Conservation (phyloP, 305 asterid genomes). For the Fraxinus platypoda region DNA sequence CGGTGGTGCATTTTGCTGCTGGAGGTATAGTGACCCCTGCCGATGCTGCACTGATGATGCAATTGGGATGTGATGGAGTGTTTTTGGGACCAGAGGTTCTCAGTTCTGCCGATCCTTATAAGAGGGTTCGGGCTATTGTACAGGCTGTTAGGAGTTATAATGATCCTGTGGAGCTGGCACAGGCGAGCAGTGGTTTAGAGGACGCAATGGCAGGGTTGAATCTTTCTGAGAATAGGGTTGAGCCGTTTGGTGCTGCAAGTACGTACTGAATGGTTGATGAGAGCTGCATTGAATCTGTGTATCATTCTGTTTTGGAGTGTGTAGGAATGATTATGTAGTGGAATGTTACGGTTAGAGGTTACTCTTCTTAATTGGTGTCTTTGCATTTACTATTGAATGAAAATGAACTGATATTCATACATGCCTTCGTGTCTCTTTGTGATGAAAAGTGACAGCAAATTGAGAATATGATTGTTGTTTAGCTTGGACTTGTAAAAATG, state of each 20-base stretch:
- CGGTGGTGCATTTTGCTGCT: constrained; percentile 87
- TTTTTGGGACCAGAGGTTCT: constrained; percentile 59
- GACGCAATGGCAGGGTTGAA: constrained; percentile 50
- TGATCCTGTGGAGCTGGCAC: constrained; percentile 66
- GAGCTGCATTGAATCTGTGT: neutral
- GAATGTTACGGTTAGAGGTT: neutral
- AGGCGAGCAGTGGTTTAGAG: constrained; percentile 66
- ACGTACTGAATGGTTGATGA: constrained; percentile 33
- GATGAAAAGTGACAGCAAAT: neutral
- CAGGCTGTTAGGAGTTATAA: constrained; percentile 73
- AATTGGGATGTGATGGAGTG: constrained; percentile 84
- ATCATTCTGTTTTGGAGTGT: constrained; percentile 29
- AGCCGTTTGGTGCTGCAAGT: constrained; percentile 36
- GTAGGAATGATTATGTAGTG: constrained; percentile 17
- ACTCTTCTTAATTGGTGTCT: neutral
- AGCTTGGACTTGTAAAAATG: neutral
- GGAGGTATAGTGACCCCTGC: constrained; percentile 87
- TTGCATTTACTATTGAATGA: constrained; percentile 14
- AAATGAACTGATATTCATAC: neutral
- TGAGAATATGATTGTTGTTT: neutral
- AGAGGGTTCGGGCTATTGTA: constrained; percentile 56
- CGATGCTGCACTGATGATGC: constrained; percentile 90
- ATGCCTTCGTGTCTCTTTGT: neutral
- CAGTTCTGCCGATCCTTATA: constrained; percentile 51
- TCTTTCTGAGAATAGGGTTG: constrained; percentile 39